Evolutionary conservation across 306 rosid species (phyloP).

Genomic region (Quillaja saponaria): DNA sequence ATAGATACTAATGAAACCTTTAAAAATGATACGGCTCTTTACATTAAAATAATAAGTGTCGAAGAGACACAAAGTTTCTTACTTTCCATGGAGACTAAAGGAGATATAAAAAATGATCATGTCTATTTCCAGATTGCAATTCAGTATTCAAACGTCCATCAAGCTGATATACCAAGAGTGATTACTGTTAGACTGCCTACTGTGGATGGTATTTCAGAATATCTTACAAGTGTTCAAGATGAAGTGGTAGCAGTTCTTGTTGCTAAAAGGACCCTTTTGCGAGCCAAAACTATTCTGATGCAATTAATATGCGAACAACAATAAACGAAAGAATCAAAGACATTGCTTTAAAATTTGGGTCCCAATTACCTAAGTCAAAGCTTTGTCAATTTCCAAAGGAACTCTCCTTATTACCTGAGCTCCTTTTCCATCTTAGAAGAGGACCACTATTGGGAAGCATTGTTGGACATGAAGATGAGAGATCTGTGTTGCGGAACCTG

Average conservation of each 20-base stretch:
- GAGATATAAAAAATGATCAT: conserved; percentile 65
- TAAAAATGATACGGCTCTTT: conserved; percentile 71
- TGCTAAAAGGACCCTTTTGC: conserved; percentile 80
- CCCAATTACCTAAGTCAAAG: conserved; percentile 76
- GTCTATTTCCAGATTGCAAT: conserved; percentile 67
- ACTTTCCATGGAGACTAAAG: conserved; percentile 79
- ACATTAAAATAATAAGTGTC: conserved; percentile 82
- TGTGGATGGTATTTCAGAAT: conserved; percentile 74
- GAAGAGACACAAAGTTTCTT: conserved; percentile 89
- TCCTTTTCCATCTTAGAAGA: conserved; percentile 82
- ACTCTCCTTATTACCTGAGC: conserved; percentile 78
- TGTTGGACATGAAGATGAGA: conserved; percentile 96
- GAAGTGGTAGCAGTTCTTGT: conserved; percentile 83
- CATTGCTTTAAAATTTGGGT: conserved; percentile 72
- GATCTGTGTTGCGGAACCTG: conserved; percentile 79
- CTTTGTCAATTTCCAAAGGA: conserved; percentile 77
- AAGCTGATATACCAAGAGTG: conserved; percentile 78
- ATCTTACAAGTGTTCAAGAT: conserved; percentile 83
- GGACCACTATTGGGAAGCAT: conserved; percentile 89
- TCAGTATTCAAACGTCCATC: conserved; percentile 60
- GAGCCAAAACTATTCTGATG: conserved; percentile 65
- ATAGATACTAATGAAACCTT: conserved; percentile 75
- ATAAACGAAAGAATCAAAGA: conserved; percentile 89
- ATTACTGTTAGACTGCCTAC: conserved; percentile 76
- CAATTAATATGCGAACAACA: conserved; percentile 66